phyloP scores from a whole-genome alignment of 1,284 basidiomycete genomes.

The Hortiboletus rubellus region DNA sequence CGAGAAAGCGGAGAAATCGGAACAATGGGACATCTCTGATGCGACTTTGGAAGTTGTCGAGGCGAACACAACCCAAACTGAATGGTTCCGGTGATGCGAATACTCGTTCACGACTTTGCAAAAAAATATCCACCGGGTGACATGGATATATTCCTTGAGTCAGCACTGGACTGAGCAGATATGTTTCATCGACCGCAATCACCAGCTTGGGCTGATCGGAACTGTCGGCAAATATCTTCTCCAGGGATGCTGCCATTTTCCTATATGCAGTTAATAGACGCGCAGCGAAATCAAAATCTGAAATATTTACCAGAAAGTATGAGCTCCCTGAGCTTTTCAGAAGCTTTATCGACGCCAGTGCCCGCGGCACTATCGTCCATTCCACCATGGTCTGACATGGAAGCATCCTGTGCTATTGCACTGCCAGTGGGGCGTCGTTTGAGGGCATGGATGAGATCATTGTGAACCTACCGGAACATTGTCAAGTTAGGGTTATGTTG shows the following conservation, averaged over 20 bases:
- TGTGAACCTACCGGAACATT: not conserved
- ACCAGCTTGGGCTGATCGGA: conserved; percentile 5
- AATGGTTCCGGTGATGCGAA: not conserved
- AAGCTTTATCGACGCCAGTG: not conserved
- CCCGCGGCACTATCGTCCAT: too few species aligned
- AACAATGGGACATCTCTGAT: conserved; percentile 1
- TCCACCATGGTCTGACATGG: not conserved
- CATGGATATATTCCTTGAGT: not conserved
- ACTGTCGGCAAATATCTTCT: not conserved
- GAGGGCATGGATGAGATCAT: not conserved
- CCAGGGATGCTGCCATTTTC: not conserved
- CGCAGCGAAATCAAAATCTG: not conserved
- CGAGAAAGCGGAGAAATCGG: not conserved
- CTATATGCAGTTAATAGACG: not conserved
- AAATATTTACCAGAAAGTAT: not conserved
- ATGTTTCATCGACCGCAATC: conserved; percentile 10
- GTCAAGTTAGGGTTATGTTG: not conserved
- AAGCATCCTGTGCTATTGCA: not conserved
- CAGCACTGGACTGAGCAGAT: not conserved
- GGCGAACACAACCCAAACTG: conserved; percentile 16
- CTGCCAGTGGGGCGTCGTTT: too few species aligned
- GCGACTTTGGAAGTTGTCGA: conserved; percentile 14
- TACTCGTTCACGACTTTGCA: conserved; percentile 5
- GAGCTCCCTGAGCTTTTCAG: not conserved
- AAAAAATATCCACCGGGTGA: conserved; percentile 5